These are phyloP conservation scores for Zygotorulaspora chibaensis DNA, from an alignment of 805 yeast genomes.

Conservation along the genomic window DNA sequence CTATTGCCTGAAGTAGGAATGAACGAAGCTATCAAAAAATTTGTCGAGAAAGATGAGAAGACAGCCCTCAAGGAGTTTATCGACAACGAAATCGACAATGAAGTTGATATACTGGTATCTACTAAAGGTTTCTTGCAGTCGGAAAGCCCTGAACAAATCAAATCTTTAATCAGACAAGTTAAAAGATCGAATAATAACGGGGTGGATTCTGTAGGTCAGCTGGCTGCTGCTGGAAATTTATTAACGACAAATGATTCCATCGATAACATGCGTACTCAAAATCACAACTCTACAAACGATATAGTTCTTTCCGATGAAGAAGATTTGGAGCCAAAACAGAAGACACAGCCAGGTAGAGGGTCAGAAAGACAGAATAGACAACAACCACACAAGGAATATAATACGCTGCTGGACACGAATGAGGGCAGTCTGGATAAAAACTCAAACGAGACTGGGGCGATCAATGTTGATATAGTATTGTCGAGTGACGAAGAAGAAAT, in stretches of 20 bases:
- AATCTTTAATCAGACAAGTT: slow-evolving; percentile 41
- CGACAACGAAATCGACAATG: slow-evolving; percentile 50
- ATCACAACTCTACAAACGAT: neutral
- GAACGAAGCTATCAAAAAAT: slow-evolving; percentile 63
- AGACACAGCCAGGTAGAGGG: slow-evolving; percentile 1
- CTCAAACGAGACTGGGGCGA: neutral
- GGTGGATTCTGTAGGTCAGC: slow-evolving; percentile 1
- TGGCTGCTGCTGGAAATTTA: slow-evolving; percentile 5
- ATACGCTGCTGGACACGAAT: slow-evolving; percentile 17
- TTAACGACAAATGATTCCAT: neutral
- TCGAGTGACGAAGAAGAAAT: slow-evolving; percentile 13
- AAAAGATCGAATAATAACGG: slow-evolving; percentile 32
- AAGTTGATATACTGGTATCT: slow-evolving; percentile 45
- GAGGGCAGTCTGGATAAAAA: slow-evolving; percentile 15
- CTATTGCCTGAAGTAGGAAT: slow-evolving; percentile 74
- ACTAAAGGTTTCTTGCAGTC: slow-evolving; percentile 40
- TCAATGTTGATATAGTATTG: neutral
- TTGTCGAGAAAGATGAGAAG: slow-evolving; percentile 81
- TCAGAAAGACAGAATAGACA: neutral
- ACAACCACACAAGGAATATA: slow-evolving; percentile 1
- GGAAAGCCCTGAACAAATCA: slow-evolving; percentile 41
- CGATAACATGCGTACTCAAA: neutral
- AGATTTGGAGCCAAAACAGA: neutral
- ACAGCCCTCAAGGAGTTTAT: slow-evolving; percentile 61
- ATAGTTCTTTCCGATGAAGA: neutral